A percentile compares a stretch with the other conserved stretches of the same genome.
These are phyloP conservation scores for Cladophialophora immunda DNA, from an alignment of 2,329 filamentous ascomycete genomes.

Conservation along the genomic window DNA sequence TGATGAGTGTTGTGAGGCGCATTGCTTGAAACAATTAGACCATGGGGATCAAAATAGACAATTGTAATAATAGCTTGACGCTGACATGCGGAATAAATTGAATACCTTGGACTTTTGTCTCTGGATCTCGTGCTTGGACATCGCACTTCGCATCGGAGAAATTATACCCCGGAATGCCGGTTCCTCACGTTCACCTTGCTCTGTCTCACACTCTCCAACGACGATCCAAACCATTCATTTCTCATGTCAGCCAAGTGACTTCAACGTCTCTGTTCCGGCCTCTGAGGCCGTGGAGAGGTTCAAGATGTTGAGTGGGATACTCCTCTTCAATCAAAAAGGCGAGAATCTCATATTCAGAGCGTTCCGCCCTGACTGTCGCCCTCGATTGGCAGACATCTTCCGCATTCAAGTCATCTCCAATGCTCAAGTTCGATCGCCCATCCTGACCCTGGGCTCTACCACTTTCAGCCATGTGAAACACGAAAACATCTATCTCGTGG, in stretches of 20 bases:
- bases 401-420: constrained; percentile 99
- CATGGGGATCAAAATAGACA: not conserved
- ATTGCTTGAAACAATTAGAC: not conserved
- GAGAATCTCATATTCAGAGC: constrained; percentile 99
- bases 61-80: not conserved
- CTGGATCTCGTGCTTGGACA: not conserved
- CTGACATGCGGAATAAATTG: not conserved
- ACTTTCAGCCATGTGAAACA: constrained; percentile 99
- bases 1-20: not conserved
- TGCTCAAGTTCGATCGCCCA: constrained; percentile 94
- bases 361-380: constrained; percentile 97
- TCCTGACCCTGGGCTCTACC: constrained; percentile 94
- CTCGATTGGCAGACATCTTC: constrained; percentile 97
- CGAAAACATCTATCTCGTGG: constrained; percentile 98
- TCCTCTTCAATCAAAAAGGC: constrained; percentile 99
- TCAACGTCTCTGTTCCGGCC: constrained; percentile 21
- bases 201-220: constrained; percentile 1
- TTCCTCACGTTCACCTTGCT: not conserved
- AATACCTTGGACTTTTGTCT: not conserved
- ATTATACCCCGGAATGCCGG: not conserved
- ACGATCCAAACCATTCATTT: not conserved
- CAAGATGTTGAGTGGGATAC: constrained; percentile 90
- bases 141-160: constrained; percentile 1
- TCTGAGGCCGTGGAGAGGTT: constrained; percentile 22
- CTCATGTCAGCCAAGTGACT: constrained; percentile 11